Conservation (phyloP, 495 filamentous ascomycete genomes). For the Aspergillus avenaceus region DNA sequence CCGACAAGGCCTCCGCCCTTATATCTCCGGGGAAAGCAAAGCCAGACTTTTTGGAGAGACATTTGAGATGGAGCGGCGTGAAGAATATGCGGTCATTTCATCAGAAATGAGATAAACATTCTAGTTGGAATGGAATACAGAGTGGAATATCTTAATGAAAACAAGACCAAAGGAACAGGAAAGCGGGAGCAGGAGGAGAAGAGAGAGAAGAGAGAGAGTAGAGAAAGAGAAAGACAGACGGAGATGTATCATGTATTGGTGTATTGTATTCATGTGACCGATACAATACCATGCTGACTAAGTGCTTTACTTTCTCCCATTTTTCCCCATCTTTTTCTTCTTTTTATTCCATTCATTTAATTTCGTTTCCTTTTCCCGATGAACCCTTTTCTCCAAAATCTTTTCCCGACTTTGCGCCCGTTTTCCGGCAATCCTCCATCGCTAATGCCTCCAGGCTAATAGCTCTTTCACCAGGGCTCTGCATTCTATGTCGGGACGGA, state of each 20-base stretch:
- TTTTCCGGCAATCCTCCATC: neutral
- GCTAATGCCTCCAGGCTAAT: slow-evolving; percentile 15
- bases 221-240: too few species aligned
- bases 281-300: neutral
- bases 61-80: too few species aligned
- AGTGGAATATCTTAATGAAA: too few species aligned
- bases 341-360: neutral
- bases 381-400: slow-evolving; percentile 2
- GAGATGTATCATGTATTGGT: too few species aligned
- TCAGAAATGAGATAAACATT: too few species aligned
- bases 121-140: too few species aligned
- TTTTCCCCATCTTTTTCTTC: neutral
- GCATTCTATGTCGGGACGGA: slow-evolving; percentile 37
- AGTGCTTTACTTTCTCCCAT: too few species aligned
- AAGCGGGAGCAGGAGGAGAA: too few species aligned
- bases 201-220: too few species aligned
- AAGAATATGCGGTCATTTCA: too few species aligned
- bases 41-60: neutral
- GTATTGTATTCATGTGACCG: too few species aligned
- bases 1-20: neutral
- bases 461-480: slow-evolving; percentile 13
- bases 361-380: neutral
- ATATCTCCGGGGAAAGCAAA: neutral
- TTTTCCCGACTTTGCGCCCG: slow-evolving; percentile 4
- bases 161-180: too few species aligned